phyloP scores from a whole-genome alignment of 1,139 yeast species.

The Yamadazyma diospyri region DNA sequence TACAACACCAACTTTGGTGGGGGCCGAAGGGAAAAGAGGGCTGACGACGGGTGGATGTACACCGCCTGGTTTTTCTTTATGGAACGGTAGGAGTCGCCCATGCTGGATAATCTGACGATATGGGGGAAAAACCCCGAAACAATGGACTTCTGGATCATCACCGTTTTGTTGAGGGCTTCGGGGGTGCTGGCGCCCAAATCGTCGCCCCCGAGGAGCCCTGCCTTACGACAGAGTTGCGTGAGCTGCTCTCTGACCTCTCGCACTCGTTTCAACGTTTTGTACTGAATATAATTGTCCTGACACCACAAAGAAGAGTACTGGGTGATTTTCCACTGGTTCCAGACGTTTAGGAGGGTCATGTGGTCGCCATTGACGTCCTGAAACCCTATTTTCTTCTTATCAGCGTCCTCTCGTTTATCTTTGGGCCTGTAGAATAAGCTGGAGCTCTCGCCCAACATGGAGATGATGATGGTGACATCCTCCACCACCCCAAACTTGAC shows the following conservation, averaged over 20 bases:
- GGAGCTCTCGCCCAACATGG: slow-evolving; percentile 82
- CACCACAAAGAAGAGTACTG: slow-evolving; percentile 84
- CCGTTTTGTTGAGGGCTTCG: slow-evolving; percentile 18
- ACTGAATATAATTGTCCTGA: slow-evolving; percentile 76
- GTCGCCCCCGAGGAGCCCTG: slow-evolving; percentile 37
- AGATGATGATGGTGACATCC: slow-evolving; percentile 65
- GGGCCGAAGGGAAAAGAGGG: slow-evolving; percentile 56
- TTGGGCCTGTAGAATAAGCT: slow-evolving; percentile 72
- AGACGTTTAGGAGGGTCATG: slow-evolving; percentile 66
- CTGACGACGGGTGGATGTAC: slow-evolving; percentile 80
- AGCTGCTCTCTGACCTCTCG: slow-evolving; percentile 74
- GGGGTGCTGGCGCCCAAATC: background rate
- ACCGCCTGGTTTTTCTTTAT: slow-evolving; percentile 64
- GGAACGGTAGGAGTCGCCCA: slow-evolving; percentile 70
- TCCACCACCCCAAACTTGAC: slow-evolving; percentile 55
- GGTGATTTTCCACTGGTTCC: slow-evolving; percentile 70
- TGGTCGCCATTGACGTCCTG: slow-evolving; percentile 64
- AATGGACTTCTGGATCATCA: slow-evolving; percentile 61
- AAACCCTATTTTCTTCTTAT: slow-evolving; percentile 56
- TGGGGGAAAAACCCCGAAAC: slow-evolving; percentile 83
- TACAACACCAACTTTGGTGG: slow-evolving; percentile 72
- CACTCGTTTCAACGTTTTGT: slow-evolving; percentile 66
- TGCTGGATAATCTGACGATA: slow-evolving; percentile 62
- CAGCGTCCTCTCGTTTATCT: slow-evolving; percentile 65
- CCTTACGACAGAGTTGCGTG: slow-evolving; percentile 54